A percentile compares a stretch with the other conserved stretches of the same genome.
These are phyloP conservation scores for Blastobotrys raffinosifermentans DNA, from an alignment of 1,139 yeast genomes.

Conservation along the genomic window DNA sequence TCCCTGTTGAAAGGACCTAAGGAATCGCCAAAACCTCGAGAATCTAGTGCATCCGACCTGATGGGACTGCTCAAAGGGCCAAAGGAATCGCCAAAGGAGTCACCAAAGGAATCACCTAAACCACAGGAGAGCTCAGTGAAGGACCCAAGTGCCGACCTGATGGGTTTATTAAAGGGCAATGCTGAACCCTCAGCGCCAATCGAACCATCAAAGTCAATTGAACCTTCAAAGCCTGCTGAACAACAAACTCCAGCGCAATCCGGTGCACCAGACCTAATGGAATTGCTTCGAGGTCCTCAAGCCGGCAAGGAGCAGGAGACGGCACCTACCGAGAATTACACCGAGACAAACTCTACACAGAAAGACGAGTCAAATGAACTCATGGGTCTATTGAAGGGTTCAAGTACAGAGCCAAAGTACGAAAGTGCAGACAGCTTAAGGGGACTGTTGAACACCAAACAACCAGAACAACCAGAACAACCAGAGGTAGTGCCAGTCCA, in stretches of 20 bases:
- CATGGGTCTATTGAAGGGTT: slow-evolving; percentile 15
- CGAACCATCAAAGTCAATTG: no score
- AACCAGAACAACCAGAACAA: not conserved
- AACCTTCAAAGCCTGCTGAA: no score
- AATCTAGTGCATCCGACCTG: slow-evolving; percentile 3
- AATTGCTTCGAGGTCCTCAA: no score
- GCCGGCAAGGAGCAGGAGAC: no score
- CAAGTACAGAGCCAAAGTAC: no score
- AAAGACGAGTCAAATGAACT: slow-evolving; percentile 10
- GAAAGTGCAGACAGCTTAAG: no score
- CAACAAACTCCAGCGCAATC: not conserved
- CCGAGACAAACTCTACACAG: not conserved
- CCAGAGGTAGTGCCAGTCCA: not conserved
- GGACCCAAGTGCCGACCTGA: not conserved
- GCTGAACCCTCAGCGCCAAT: no score
- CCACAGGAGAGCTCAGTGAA: not conserved
- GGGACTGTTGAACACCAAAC: not conserved
- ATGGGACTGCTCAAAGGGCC: slow-evolving; percentile 7
- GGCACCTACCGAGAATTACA: not conserved
- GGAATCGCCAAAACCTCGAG: slow-evolving; percentile 6
- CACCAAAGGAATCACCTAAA: not conserved
- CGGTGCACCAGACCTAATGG: slow-evolving; percentile 4
- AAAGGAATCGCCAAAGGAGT: slow-evolving; percentile 1
- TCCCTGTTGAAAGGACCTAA: slow-evolving; percentile 1
- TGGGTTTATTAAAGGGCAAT: not conserved